Evolutionary conservation across 129 eudicot genomes (phyloP).

Genomic region (Tanacetum coccineum): DNA sequence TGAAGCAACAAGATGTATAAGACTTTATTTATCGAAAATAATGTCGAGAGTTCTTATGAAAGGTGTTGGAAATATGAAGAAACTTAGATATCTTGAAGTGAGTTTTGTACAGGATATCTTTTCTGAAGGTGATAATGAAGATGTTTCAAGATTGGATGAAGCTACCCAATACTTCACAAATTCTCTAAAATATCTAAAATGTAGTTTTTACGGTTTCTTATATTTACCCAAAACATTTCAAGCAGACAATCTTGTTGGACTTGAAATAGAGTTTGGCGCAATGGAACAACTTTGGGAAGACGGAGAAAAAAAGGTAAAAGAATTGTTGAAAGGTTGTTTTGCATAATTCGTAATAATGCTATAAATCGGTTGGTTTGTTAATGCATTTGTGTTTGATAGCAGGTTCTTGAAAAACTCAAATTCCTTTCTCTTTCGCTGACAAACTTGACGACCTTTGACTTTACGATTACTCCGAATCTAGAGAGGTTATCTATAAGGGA

Average conservation of each 20-base stretch:
- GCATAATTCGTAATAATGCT: background rate
- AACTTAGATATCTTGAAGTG: conserved; percentile 10
- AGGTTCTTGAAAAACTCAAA: conserved; percentile 22
- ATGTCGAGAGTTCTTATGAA: background rate
- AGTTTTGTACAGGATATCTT: no score
- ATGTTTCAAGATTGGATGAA: background rate
- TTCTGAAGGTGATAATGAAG: no score
- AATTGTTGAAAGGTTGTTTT: background rate
- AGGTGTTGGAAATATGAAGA: conserved; percentile 14
- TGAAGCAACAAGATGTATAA: conserved; percentile 10
- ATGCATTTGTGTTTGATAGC: background rate
- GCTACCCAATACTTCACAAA: background rate
- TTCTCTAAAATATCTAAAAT: conserved; percentile 13
- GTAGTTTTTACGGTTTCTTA: background rate
- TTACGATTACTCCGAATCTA: conserved; percentile 23
- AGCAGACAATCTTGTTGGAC: conserved; percentile 21
- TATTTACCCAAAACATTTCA: conserved; percentile 21
- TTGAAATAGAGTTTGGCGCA: conserved; percentile 12
- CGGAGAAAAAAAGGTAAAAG: conserved; percentile 19
- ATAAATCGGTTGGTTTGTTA: background rate
- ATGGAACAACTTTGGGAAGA: conserved; percentile 23
- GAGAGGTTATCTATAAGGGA: conserved; percentile 6
- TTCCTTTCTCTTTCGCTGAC: conserved; percentile 12
- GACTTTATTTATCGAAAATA: background rate
- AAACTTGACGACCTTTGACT: conserved; percentile 7